Evolutionary conservation across 768 basidiomycete species (phyloP), one percentile per base, ranked within the genome.

Genomic region (Kwoniella sp.): DNA sequence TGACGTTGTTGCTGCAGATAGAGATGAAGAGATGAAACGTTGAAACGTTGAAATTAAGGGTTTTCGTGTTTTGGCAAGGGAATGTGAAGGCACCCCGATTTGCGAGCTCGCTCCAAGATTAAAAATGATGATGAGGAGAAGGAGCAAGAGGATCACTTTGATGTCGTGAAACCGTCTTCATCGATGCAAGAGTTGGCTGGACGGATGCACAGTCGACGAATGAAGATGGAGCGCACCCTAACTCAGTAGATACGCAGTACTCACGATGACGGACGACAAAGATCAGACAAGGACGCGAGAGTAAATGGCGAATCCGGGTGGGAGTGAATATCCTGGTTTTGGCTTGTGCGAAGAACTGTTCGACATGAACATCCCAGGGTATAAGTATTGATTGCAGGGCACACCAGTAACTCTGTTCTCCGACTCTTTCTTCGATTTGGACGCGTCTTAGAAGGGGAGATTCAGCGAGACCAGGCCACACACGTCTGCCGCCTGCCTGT

Each of bases 81-180:
- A 45, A 45, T 45, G 41, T 45, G 41, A 45, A 45, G 41, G 41
- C 41, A 45, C 41, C 41, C 41, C 41, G 41, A 45, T 45, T 45
- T 45, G 41, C 41, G 41, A 45, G 41, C 17, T 45, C 41, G n/a
- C n/a, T 11, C 15, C 41, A 45, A 45, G 34, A 3, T 45, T 17
- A 20, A 45, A 20, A 17, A 45, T 17, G 41, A 20, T 45, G 41
- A 45, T 7, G 20, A 45, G 13, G 13, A 5, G 34, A 34, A 34
- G 13, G 34, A 5, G 5, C 13, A 13, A 34, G 5, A 34, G 34
- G 34, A 34, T 34, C 5, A 34, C 7, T 34, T 34, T n/a, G n/a
- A n/a, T n/a, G n/a, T n/a, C n/a, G n/a, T n/a, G n/a, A n/a, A n/a
- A n/a, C n/a, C n/a, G n/a, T n/a, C n/a, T n/a, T n/a, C n/a, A n/a